Base-by-base conservation (phyloP, 768 basidiomycete genomes). In the Astraeus odoratus region DNA sequence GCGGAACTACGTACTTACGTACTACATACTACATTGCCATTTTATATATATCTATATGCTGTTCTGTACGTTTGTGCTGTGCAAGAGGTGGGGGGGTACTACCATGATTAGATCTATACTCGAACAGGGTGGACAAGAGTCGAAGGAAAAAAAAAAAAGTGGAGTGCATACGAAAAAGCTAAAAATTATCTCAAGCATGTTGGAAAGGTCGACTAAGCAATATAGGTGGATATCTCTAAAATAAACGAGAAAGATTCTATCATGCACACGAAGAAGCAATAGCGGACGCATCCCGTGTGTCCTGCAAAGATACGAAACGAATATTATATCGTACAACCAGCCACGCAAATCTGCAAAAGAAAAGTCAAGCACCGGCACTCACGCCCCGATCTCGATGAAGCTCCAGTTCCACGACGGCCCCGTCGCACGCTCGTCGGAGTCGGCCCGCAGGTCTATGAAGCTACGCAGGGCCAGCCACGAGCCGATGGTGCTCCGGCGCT, bases 381-480 rank as follows among this genome's bases (percentile, higher is more conserved):
- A 31, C 35, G 26, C 66, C 12, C 71, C 66, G 13, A 83, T 73
- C 57, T 83, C 75, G 53, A 83, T 75, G 57, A 83, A 77, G 61
- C 78, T 80, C 80, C 80, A 83, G 43, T 69, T 70, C 66, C 77
- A 75, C 4, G 66, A 62, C 19, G 67, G 58, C n/a, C 12, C 30
- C 3, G 30, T 12, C 55, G 48, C 23, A 71, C 65, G 20, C 39
- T 41, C 39, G 5, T 41, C 39, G 16, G 26, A 8, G 10, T 75
- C 73, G 27, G 77, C 76, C 45, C 69, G 70, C 40, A 83, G 63
- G 55, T 83, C 80, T 44, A 83, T 82, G 61, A 83, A 83, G 51
- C 79, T 81, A 49, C 71, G 72, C 37, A 82, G 65, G 0, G 76
- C 74, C 48, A 81, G 73, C 72, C 77, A 75, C 24, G 67, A 66